A percentile compares a stretch with the other conserved stretches of the same genome.
These are phyloP conservation scores for Eucalyptus pauciflora DNA, from an alignment of 345 rosid genomes.

Conservation along the genomic window DNA sequence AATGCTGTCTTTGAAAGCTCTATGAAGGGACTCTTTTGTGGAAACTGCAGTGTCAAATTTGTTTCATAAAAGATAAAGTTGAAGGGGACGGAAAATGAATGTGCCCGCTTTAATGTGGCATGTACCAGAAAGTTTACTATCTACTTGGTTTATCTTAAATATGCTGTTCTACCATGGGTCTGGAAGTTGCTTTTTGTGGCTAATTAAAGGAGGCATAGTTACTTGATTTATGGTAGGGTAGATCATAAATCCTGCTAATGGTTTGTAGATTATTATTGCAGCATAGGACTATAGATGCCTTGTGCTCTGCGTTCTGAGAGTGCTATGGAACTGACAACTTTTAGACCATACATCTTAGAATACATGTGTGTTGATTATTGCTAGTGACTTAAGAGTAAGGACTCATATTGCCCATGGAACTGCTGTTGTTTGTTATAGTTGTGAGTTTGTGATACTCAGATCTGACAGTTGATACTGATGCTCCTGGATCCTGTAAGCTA, in stretches of 20 bases:
- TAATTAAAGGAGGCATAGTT: neutral
- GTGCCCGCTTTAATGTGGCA: neutral
- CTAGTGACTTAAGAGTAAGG: neutral
- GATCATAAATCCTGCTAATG: neutral
- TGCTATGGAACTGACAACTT: neutral
- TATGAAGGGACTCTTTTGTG: neutral
- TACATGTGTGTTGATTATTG: neutral
- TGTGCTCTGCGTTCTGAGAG: neutral
- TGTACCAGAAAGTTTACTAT: neutral
- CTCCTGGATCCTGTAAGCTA: neutral
- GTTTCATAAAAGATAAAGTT: neutral
- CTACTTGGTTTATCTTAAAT: neutral
- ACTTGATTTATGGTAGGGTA: neutral
- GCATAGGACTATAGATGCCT: neutral
- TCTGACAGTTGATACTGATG: neutral
- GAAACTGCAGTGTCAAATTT: neutral
- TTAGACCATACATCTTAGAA: neutral
- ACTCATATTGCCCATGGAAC: neutral
- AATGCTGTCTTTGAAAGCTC: neutral
- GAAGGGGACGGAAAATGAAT: neutral
- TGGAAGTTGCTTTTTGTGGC: neutral
- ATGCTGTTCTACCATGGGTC: neutral
- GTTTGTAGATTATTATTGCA: neutral
- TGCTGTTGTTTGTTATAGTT: neutral
- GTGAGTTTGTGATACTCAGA: neutral